Evolutionary conservation across 352 stramenopile species (phyloP), one percentile per base, ranked within the genome.

Genomic region (Elongisporangium senticosum): DNA sequence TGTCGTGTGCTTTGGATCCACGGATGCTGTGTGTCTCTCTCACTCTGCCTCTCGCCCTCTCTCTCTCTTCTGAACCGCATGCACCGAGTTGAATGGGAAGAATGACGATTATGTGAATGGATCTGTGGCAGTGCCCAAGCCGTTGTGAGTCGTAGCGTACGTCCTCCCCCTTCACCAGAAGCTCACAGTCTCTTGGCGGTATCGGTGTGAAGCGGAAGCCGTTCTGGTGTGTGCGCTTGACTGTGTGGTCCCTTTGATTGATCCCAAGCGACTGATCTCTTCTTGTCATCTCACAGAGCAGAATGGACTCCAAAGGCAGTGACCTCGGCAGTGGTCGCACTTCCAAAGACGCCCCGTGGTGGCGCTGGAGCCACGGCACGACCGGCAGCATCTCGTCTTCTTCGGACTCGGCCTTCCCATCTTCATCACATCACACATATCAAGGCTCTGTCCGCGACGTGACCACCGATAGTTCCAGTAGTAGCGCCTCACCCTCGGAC

Each of bases 351-450:
- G 58, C 59, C 43, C 62, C 73, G 19, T 91, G 81, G 83, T 91
- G 79, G 83, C 77, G 79, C 56, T 93, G 81, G 81, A 88, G 71
- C 2, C 79, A 87, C 51, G 83, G 81, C 57, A 86, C 83, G 61
- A 91, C 79, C 55, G 81, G 81, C 57, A 83, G 62, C 40, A 69
- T 86, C 52, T 79, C 75, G 53, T 87, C 77, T 3, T 87, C 77
- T 4, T 86, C 77, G 14, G 64, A 75, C 37, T 56, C 49, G 22
- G 49, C 56, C 49, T 13, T 40, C 48, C 61, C 63, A 33, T 53
- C 65, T 17, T 57, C 67, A 28, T 20, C 47, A 40, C 17, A 58
- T 37, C 26, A 68, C 53, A 28, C 47, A 17, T 69, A 74, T 10
- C 1, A 13, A 10, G 20, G 28, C 13, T 11, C 56, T 2, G 4